Percentiles rank a stretch among this genome's conserved stretches.
Evolutionary conservation across 2,329 filamentous ascomycete species (phyloP).

Genomic region (Claviceps citrina): DNA sequence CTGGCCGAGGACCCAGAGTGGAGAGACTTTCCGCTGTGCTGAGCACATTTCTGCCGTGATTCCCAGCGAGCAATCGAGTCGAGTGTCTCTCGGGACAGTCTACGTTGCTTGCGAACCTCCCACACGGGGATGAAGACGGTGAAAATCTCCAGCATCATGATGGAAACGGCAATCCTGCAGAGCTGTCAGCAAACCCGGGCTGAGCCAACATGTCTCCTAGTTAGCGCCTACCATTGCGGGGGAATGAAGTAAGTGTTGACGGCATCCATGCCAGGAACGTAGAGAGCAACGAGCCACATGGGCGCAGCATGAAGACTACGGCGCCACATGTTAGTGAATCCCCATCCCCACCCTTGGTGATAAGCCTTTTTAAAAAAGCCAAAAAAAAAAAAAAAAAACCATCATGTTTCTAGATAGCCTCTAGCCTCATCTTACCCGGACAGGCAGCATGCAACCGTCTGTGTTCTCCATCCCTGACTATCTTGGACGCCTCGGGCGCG

Average conservation of each 20-base stretch:
- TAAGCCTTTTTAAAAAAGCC: too few relatives aligned
- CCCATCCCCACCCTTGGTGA: too few relatives aligned
- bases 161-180: conserved; percentile 39
- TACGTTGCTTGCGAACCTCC: conserved; percentile 33
- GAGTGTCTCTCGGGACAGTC: conserved; percentile 31
- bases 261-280: conserved; percentile 32
- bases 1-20: conserved; percentile 18
- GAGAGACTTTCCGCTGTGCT: conserved; percentile 19
- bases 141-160: conserved; percentile 47
- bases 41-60: conserved; percentile 20
- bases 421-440: conserved; percentile 25
- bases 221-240: conserved; percentile 41
- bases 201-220: background rate
- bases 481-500: conserved; percentile 45
- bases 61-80: conserved; percentile 35
- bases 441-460: conserved; percentile 40
- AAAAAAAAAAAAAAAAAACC: background rate
- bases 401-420: too few relatives aligned
- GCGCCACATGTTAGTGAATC: background rate
- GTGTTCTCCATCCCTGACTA: conserved; percentile 49
- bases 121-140: conserved; percentile 48
- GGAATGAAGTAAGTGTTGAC: conserved; percentile 43
- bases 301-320: conserved; percentile 46
- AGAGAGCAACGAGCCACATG: conserved; percentile 49
- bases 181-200: background rate